Evolutionary conservation across 2,329 filamentous ascomycete species (phyloP).

Genomic region (Fusarium coffeatum): DNA sequence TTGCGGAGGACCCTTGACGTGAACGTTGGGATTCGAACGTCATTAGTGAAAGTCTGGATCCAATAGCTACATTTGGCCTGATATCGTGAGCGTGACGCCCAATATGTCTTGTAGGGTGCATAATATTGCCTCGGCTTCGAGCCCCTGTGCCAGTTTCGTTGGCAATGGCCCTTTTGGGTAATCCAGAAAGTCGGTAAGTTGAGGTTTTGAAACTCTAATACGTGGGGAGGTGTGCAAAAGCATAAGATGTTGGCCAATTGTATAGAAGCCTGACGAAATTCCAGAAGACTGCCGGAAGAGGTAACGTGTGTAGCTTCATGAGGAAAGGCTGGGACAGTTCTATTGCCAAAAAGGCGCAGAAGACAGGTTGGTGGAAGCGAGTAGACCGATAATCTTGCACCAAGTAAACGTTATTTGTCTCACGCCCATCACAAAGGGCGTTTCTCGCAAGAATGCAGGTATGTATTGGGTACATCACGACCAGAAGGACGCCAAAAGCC

Average conservation of each 20-base stretch:
- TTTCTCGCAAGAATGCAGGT: constrained; percentile 31
- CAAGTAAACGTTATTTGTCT: constrained; percentile 1
- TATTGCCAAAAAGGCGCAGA: constrained; percentile 13
- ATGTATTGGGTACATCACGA: constrained; percentile 35
- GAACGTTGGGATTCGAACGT: constrained; percentile 31
- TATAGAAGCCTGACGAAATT: constrained; percentile 18
- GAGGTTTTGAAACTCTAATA: constrained; percentile 35
- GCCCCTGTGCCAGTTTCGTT: constrained; percentile 35
- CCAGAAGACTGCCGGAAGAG: constrained; percentile 44
- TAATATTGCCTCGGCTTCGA: constrained; percentile 10
- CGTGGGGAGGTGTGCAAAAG: constrained; percentile 13
- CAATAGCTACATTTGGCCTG: constrained; percentile 4
- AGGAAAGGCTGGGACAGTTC: constrained; percentile 16
- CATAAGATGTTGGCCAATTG: background rate
- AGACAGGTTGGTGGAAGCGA: constrained; percentile 12
- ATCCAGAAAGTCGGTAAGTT: constrained; percentile 41
- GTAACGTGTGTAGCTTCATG: constrained; percentile 11
- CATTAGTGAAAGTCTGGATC: constrained; percentile 25
- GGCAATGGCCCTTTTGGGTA: constrained; percentile 25
- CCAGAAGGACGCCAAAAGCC: background rate
- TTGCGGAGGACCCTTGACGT: constrained; percentile 6
- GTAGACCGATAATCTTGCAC: constrained; percentile 27
- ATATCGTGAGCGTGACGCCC: constrained; percentile 18
- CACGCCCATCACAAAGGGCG: constrained; percentile 18
- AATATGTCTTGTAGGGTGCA: background rate